A percentile compares a stretch with the other conserved stretches of the same genome.
Evolutionary conservation across 2,329 filamentous ascomycete genomes (phyloP).

Genomic region (Thermothelomyces thermophilus): DNA sequence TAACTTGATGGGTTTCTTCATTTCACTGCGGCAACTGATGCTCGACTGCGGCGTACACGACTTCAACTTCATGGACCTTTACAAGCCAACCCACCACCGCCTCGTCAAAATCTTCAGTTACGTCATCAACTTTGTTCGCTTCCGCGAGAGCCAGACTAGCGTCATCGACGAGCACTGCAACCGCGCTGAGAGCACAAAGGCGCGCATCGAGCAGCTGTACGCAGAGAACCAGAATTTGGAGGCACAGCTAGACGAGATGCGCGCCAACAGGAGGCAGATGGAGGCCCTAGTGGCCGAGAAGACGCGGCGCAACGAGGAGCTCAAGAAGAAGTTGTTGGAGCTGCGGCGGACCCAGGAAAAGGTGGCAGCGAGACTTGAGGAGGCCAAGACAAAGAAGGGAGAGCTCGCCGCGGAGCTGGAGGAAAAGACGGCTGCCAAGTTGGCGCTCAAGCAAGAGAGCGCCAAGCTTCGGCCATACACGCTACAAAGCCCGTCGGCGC

Average conservation of each 20-base stretch:
- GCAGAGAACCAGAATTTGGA: conserved; percentile 84
- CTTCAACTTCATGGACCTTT: conserved; percentile 87
- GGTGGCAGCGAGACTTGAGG: conserved; percentile 75
- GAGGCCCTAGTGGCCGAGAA: conserved; percentile 80
- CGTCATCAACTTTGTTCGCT: conserved; percentile 97
- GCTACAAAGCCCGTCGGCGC: conserved; percentile 73
- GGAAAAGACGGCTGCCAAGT: conserved; percentile 61
- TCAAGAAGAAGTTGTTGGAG: conserved; percentile 76
- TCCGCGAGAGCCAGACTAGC: conserved; percentile 83
- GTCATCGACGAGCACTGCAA: conserved; percentile 94
- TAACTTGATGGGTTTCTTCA: conserved; percentile 94
- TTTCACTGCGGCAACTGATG: conserved; percentile 71
- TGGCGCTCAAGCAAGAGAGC: conserved; percentile 74
- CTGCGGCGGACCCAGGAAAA: conserved; percentile 75
- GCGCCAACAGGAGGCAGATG: conserved; percentile 69
- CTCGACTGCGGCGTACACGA: conserved; percentile 86
- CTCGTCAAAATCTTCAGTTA: conserved; percentile 95
- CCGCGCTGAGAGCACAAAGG: conserved; percentile 78
- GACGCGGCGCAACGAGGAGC: conserved; percentile 74
- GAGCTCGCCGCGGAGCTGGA: conserved; percentile 67
- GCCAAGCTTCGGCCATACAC: conserved; percentile 88
- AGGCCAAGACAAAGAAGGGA: conserved; percentile 72
- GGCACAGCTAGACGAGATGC: conserved; percentile 70
- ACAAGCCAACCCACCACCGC: conserved; percentile 82
- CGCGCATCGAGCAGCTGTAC: conserved; percentile 79